Evolutionary conservation across 2,329 filamentous ascomycete species (phyloP), one percentile per base, ranked within the genome.

Genomic region (Curvularia hawaiiensis): DNA sequence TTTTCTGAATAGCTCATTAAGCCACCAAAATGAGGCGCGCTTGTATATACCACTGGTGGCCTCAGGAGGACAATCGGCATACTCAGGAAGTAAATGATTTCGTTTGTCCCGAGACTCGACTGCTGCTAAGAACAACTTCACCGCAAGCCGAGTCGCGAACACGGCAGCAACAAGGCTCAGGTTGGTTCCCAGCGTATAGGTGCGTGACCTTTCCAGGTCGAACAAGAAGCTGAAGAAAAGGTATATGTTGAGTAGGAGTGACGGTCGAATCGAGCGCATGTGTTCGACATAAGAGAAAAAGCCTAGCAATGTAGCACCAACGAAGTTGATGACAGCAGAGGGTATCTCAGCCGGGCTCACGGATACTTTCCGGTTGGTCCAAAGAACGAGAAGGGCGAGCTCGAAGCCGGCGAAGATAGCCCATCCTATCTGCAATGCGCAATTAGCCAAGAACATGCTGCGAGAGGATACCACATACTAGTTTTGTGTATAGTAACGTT

Each of bases 31-130:
- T 12, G 83, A 70, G 0, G 70, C 72, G 43, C 76, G 74, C 58
- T 76, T 84, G 60, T 81, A 80, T n/a, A 83, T 72, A 3, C 83
- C 79, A 46, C 79, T 82, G 2, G 80, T 84, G 3, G 79, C 79
- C 64, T 87, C 85, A 0, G 77, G 79, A 1, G 83, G 82, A 41
- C 75, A 78, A 2, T 66, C 59, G 1, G 72, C 68, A 46, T 78
- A 81, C 24, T 76, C 70, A 3, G 69, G 59, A 14, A 75, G 69
- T 3, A 83, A 68, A 5, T 81, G 72, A 4, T 64, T 61, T 44
- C 75, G 67, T 64, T 84, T 85, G 26, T 80, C 76, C 8, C 71
- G 62, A 2, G 78, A 73, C 63, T 84, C 83, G 1, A 82, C 70
- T 14, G 80, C 55, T 1, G 82, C 67, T 0, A 83, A 66, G 26